These are phyloP conservation scores for Pythium insidiosum DNA, from an alignment of 352 stramenopile species.

Conservation along the genomic window DNA sequence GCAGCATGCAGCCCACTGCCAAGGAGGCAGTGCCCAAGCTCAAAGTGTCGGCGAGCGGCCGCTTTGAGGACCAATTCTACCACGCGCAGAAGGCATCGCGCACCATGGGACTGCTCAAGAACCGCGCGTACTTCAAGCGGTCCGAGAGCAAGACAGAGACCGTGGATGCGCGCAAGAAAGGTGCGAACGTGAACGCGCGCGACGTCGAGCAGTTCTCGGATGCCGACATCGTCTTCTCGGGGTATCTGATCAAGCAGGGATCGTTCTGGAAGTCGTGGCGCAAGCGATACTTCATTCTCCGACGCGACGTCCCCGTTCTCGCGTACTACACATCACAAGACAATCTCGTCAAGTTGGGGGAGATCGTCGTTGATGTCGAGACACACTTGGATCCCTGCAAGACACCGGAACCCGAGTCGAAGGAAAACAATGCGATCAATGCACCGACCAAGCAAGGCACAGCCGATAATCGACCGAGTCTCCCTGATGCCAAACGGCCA, in stretches of 20 bases:
- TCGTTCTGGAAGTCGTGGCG: conserved; percentile 87
- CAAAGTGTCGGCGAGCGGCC: conserved; percentile 70
- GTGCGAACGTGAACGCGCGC: conserved; percentile 61
- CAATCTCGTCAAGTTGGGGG: conserved; percentile 73
- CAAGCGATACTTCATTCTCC: conserved; percentile 77
- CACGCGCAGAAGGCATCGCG: conserved; percentile 73
- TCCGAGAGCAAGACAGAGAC: conserved; percentile 13
- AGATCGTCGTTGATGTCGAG: conserved; percentile 63
- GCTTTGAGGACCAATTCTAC: conserved; percentile 85
- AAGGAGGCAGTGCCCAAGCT: conserved; percentile 45
- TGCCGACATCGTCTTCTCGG: conserved; percentile 69
- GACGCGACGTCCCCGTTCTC: conserved; percentile 58
- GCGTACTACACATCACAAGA: conserved; percentile 77
- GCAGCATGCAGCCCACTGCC: conserved; percentile 1
- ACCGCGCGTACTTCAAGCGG: conserved; percentile 59
- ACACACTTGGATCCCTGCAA: conserved; percentile 44
- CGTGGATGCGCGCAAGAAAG: conserved; percentile 40
- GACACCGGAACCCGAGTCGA: too few species aligned
- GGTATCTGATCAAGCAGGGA: conserved; percentile 78
- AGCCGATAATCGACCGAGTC: too few species aligned
- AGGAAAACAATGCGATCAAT: too few species aligned
- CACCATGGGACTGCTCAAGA: conserved; percentile 73
- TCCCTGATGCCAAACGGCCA: conserved; percentile 40
- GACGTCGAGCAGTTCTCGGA: conserved; percentile 84
- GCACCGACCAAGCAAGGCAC: too few species aligned